phyloP scores from a whole-genome alignment of 2,329 filamentous ascomycete species.

The Curvularia eragrostidis region DNA sequence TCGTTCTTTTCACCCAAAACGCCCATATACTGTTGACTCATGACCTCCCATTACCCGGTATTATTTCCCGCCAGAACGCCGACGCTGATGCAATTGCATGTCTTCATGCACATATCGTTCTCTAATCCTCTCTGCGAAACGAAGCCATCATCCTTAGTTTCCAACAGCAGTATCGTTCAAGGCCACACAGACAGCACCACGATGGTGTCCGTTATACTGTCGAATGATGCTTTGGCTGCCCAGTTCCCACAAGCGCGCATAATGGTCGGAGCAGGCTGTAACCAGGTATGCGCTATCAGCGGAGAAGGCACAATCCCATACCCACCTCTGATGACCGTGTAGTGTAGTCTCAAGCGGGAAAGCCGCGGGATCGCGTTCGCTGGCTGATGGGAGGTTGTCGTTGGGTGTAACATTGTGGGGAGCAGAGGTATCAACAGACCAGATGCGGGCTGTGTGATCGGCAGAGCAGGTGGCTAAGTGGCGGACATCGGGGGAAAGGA shows the following conservation, averaged over 20 bases:
- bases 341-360: constrained; percentile 87
- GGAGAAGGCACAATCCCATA: constrained; percentile 96
- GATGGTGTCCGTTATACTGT: constrained; percentile 94
- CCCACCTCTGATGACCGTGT: constrained; percentile 91
- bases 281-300: constrained; percentile 93
- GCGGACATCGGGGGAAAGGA: constrained; percentile 91
- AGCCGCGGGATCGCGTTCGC: constrained; percentile 58
- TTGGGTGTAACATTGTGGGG: constrained; percentile 45
- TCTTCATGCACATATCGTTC: background rate
- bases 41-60: background rate
- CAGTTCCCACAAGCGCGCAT: constrained; percentile 90
- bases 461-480: constrained; percentile 93
- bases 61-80: constrained; percentile 11
- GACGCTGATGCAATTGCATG: constrained; percentile 17
- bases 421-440: constrained; percentile 74
- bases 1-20: constrained; percentile 4
- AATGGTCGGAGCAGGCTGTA: constrained; percentile 92
- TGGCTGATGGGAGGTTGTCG: constrained; percentile 42
- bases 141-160: constrained; percentile 29
- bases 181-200: constrained; percentile 89
- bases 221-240: constrained; percentile 85
- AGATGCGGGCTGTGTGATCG: constrained; percentile 95
- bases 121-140: background rate
- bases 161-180: constrained; percentile 73
- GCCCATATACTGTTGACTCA: background rate